Percentiles rank a stretch among this genome's conserved stretches.
Evolutionary conservation across 2,329 filamentous ascomycete species (phyloP).

Genomic region (Hypomyces rosellus): DNA sequence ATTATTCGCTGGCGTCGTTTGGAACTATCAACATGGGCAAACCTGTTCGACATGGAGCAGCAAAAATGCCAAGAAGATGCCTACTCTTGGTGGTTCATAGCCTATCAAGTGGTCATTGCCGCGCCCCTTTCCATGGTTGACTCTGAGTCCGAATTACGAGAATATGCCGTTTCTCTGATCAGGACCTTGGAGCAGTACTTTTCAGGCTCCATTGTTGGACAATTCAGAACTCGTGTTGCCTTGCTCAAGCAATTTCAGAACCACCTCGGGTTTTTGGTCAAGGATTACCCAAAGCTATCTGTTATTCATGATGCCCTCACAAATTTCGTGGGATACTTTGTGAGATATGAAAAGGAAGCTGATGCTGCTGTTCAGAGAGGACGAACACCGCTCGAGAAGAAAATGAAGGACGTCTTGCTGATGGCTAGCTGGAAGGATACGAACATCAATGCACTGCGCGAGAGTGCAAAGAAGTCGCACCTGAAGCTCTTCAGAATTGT

Average conservation of each 20-base stretch:
- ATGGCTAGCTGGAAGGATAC: slow-evolving; percentile 97
- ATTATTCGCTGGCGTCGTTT: slow-evolving; percentile 86
- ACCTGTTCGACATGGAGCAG: slow-evolving; percentile 77
- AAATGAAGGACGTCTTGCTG: slow-evolving; percentile 87
- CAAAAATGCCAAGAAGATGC: slow-evolving; percentile 71
- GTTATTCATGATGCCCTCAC: slow-evolving; percentile 58
- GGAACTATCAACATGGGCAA: slow-evolving; percentile 87
- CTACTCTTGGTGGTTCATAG: slow-evolving; percentile 91
- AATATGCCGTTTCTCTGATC: slow-evolving; percentile 64
- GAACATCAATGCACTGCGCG: slow-evolving; percentile 81
- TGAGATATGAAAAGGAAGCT: slow-evolving; percentile 62
- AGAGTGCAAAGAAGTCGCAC: slow-evolving; percentile 86
- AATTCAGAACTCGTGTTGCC: slow-evolving; percentile 66
- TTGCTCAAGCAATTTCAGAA: slow-evolving; percentile 60
- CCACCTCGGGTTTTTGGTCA: slow-evolving; percentile 57
- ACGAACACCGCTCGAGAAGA: slow-evolving; percentile 74
- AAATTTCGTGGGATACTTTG: slow-evolving; percentile 73
- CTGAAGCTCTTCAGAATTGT: slow-evolving; percentile 88
- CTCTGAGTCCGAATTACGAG: slow-evolving; percentile 50
- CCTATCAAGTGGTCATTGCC: slow-evolving; percentile 82
- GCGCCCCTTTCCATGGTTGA: slow-evolving; percentile 62
- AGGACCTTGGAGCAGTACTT: slow-evolving; percentile 75
- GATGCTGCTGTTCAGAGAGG: slow-evolving; percentile 59
- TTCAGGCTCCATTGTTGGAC: slow-evolving; percentile 69
- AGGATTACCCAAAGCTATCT: slow-evolving; percentile 52